These are phyloP conservation scores for Aspergillus asperescens DNA, from an alignment of 495 filamentous ascomycete species.

Conservation along the genomic window DNA sequence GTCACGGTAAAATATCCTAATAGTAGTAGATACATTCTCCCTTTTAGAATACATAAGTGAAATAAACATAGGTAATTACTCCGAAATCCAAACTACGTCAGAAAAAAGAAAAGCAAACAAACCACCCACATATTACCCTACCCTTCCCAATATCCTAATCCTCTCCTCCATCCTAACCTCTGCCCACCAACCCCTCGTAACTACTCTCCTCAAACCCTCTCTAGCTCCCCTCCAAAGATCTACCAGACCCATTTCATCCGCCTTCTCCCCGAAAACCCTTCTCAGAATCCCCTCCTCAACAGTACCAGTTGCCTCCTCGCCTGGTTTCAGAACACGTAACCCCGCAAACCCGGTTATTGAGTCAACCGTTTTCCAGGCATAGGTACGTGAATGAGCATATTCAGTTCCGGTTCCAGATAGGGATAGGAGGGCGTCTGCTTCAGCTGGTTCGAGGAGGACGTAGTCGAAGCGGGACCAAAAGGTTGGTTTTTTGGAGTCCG, in stretches of 20 bases:
- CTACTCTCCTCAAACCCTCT: conserved; percentile 17
- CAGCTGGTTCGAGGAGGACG: conserved; percentile 59
- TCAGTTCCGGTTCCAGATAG: conserved; percentile 29
- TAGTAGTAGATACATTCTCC: too few species aligned
- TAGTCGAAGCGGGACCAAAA: conserved; percentile 89
- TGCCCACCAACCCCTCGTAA: conserved; percentile 40
- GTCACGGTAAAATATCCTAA: neutral
- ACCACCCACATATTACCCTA: neutral
- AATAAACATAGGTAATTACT: too few species aligned
- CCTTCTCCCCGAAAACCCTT: conserved; percentile 15
- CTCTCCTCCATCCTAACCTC: conserved; percentile 39
- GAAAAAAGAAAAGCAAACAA: neutral
- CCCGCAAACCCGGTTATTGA: conserved; percentile 68
- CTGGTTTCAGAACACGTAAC: conserved; percentile 57
- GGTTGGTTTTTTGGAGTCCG: conserved; percentile 46
- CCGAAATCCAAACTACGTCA: neutral
- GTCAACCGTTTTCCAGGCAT: conserved; percentile 66
- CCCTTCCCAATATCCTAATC: conserved; percentile 31
- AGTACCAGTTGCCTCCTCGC: conserved; percentile 28
- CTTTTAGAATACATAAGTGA: neutral
- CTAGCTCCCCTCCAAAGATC: conserved; percentile 20
- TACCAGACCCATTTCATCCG: conserved; percentile 8
- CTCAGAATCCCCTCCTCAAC: conserved; percentile 29
- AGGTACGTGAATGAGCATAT: conserved; percentile 19
- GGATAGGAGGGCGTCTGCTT: conserved; percentile 32